Evolutionary conservation across 2,329 filamentous ascomycete species (phyloP).

Genomic region (Aspergillus hiratsukae): DNA sequence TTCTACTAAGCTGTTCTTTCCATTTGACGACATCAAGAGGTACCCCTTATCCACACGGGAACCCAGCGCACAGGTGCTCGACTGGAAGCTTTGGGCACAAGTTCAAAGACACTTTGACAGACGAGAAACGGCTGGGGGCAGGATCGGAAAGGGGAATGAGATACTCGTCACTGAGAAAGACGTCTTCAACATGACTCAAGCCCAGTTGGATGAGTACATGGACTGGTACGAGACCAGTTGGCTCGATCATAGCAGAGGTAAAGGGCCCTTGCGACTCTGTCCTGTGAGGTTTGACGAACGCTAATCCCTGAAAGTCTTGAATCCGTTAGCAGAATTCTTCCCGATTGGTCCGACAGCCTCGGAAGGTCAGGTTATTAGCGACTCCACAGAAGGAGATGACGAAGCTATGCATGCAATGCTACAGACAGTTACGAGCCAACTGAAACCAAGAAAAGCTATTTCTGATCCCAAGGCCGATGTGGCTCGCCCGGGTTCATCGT

Average conservation of each 20-base stretch:
- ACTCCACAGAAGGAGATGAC: slow-evolving; percentile 17
- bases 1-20: slow-evolving; percentile 73
- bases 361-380: slow-evolving; percentile 6
- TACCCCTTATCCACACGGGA: slow-evolving; percentile 50
- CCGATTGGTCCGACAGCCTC: slow-evolving; percentile 26
- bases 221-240: slow-evolving; percentile 72
- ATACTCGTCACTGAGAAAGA: slow-evolving; percentile 57
- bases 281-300: background rate
- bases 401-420: slow-evolving; percentile 36
- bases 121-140: slow-evolving; percentile 27
- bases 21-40: slow-evolving; percentile 59
- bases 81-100: slow-evolving; percentile 69
- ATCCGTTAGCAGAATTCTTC: slow-evolving; percentile 41
- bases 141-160: slow-evolving; percentile 45
- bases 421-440: slow-evolving; percentile 38
- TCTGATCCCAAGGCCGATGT: slow-evolving; percentile 32
- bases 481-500: slow-evolving; percentile 47
- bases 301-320: slow-evolving; percentile 14
- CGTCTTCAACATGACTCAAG: slow-evolving; percentile 56
- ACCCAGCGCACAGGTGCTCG: slow-evolving; percentile 55
- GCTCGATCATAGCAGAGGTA: slow-evolving; percentile 34
- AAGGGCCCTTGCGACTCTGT: background rate
- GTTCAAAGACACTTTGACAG: slow-evolving; percentile 42
- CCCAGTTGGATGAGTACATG: slow-evolving; percentile 69
- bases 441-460: slow-evolving; percentile 39